These are phyloP conservation scores for Diaporthe sp. DNA, from an alignment of 2,329 filamentous ascomycete genomes.

Conservation along the genomic window DNA sequence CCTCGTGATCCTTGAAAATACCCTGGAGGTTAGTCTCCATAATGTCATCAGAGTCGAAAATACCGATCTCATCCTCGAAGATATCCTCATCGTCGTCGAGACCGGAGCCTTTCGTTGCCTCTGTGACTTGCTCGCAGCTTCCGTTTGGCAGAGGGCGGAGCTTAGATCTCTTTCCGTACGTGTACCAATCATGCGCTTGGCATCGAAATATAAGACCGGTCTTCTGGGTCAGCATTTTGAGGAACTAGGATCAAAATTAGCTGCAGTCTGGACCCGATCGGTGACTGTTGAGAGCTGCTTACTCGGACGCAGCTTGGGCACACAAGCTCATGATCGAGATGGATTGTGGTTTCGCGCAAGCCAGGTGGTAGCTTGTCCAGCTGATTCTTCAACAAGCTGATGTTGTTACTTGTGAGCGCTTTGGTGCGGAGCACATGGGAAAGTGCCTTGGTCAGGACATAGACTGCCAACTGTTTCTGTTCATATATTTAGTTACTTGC, in stretches of 20 bases:
- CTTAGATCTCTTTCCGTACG: neutral
- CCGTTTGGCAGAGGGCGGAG: neutral
- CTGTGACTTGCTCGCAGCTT: neutral
- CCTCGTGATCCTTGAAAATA: neutral
- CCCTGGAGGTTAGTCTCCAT: neutral
- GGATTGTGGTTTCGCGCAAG: neutral
- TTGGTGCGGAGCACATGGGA: neutral
- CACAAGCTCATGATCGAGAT: neutral
- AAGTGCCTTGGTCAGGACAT: neutral
- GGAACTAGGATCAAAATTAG: neutral
- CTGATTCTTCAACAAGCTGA: neutral
- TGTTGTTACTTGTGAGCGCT: accelerated
- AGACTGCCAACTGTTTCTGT: slow-evolving; percentile 19
- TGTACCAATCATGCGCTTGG: neutral
- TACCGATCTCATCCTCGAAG: neutral
- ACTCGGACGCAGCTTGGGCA: neutral
- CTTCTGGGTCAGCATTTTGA: neutral
- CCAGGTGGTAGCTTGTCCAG: neutral
- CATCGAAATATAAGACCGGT: neutral
- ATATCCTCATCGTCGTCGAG: neutral
- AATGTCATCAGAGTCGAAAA: neutral
- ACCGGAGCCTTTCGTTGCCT: no score
- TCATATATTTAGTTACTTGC: neutral
- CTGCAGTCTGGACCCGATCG: no score
- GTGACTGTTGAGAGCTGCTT: neutral